Evolutionary conservation across 345 rosid species (phyloP), one percentile per base, ranked within the genome.

Genomic region (Brassica incana): DNA sequence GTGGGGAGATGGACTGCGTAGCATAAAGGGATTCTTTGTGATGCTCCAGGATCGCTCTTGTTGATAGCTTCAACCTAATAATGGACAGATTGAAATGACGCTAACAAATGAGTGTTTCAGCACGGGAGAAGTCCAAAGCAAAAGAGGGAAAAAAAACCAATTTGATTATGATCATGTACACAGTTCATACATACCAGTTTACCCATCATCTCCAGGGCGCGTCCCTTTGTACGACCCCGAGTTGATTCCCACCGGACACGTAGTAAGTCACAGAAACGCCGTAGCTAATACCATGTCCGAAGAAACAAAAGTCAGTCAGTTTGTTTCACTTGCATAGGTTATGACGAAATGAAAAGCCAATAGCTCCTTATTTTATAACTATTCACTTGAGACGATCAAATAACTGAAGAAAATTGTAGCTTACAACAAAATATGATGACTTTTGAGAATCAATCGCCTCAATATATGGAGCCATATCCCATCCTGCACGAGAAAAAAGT

Each of bases 401-500:
- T 27, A 38, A 70, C 67, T 18, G 60, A 30, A 70, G 1, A 50
- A 10, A 15, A 23, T 11, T 58, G 60, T 65, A 71, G 83, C 98
- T 89, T 85, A 95, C 98, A 62, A 76, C 80, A 80, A 87, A 90
- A 76, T 67, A 67, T 11, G 85, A 62, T 0, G 96, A 88, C 68
- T 86, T 80, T 74, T 95, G 98, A 65, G 91, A 90, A 89, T 93
- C 99, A 64, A 95, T 79, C 15, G 94, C 92, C 86, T 95, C 99
- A 10, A 95, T 91, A 74, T 87, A 95, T 73, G 99, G 99, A 80
- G 97, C 99, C 97, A 93, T 88, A 80, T 90, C 92, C 99, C 99
- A 95, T 71, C 94, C 99, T 94, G 90, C 73, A 84, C 18, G 74
- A 67, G 66, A 43, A 11, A 78, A 78, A 52, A 10, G 11, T 8